A percentile compares a stretch with the other conserved stretches of the same genome.
Evolutionary conservation across 345 rosid species (phyloP).

Genomic region (Arabis hirsuta): DNA sequence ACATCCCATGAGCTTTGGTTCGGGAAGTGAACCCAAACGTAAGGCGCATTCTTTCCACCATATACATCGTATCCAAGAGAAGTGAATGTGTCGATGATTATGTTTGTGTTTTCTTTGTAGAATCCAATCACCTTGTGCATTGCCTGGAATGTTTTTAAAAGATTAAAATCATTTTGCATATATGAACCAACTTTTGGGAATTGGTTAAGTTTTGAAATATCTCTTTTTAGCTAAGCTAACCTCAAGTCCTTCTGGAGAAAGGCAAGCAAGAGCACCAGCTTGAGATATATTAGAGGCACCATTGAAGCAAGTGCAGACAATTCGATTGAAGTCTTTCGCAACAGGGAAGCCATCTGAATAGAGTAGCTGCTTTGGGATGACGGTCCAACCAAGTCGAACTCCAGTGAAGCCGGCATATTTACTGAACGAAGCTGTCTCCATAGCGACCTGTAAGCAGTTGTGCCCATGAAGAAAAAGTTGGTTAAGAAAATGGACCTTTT

Average conservation of each 20-base stretch:
- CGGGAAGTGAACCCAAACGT: slow-evolving; percentile 96
- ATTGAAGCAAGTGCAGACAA: slow-evolving; percentile 86
- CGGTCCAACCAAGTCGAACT: slow-evolving; percentile 97
- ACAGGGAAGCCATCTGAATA: slow-evolving; percentile 93
- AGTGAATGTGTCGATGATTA: slow-evolving; percentile 75
- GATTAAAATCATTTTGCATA: neutral
- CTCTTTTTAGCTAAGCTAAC: slow-evolving; percentile 46
- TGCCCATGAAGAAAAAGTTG: slow-evolving; percentile 3
- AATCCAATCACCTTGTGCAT: slow-evolving; percentile 86
- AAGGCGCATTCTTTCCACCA: slow-evolving; percentile 91
- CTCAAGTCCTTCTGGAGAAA: slow-evolving; percentile 80
- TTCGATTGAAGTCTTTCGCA: slow-evolving; percentile 86
- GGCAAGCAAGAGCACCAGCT: slow-evolving; percentile 96
- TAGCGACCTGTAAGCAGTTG: slow-evolving; percentile 62
- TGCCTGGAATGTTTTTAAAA: slow-evolving; percentile 53
- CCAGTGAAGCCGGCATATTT: slow-evolving; percentile 99
- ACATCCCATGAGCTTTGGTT: slow-evolving; percentile 98
- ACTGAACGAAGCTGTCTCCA: slow-evolving; percentile 91
- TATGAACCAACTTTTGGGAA: neutral
- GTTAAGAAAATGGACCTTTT: neutral
- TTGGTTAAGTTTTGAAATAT: slow-evolving; percentile 5
- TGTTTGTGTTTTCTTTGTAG: slow-evolving; percentile 86
- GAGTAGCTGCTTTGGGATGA: slow-evolving; percentile 77
- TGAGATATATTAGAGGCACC: slow-evolving; percentile 92
- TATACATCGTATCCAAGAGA: slow-evolving; percentile 86